Base-by-base conservation (phyloP, 2,329 filamentous ascomycete species). In the Ceratocystis diversiconidia region DNA sequence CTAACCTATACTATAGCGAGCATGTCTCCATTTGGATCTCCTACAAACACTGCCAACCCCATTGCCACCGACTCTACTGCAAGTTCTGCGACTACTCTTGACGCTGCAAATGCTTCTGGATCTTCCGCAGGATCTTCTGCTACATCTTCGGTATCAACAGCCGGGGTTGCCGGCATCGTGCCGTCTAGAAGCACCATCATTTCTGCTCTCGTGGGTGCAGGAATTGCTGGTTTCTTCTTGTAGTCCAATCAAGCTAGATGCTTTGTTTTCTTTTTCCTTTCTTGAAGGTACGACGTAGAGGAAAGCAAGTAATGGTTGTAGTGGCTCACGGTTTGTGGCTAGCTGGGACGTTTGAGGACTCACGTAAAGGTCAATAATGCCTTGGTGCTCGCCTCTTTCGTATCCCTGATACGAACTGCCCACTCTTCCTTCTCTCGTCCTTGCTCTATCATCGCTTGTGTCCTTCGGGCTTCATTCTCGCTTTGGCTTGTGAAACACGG, bases 131-230 rank as follows among this genome's bases (percentile, higher is more conserved):
- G 22, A 44, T 36, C 61, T 52, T 12, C 44, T 1, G 12, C 61
- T 36, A 10, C 61, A 15, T 50, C 61, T 46, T 63, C 61, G n/a
- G 61, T 36, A n/a, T 32, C 55, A 7, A 59, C 55, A 2, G 55
- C 59, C 61, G 59, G 60, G 5, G 59, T 48, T 30, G 19, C 5
- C 3, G n/a, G 17, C 22, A 25, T 65, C 15, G 17, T 61, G 15
- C 28, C 57, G 15, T 62, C 59, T n/a, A 19, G 61, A 19, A 30
- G 22, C 46, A 46, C 41, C 19, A 8, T 48, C 52, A 22, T 65
- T 15, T 65, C 59, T 32, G 64, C 57, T 57, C 28, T 62, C 32
- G 3, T 52, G 22, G 63, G 55, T 15, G 63, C 55, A 32, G 63
- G 63, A 36, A 46, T 65, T 41, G 30, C 30, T 22, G 63, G 63